Evolutionary conservation across 352 stramenopile genomes (phyloP).

Genomic region (Globisporangium cederbergense): DNA sequence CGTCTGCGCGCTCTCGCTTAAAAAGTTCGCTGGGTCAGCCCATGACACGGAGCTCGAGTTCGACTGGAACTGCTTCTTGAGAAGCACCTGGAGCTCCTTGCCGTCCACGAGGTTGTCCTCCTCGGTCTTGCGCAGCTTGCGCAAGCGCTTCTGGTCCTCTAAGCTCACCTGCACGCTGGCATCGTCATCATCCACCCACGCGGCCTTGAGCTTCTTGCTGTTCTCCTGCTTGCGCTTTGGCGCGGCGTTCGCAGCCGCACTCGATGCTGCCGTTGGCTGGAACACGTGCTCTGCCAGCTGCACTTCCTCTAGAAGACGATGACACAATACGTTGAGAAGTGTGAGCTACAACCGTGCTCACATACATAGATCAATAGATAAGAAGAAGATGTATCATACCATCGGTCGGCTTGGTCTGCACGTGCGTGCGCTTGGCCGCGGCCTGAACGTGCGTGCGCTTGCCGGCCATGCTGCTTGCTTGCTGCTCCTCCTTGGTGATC

Average conservation of each 20-base stretch:
- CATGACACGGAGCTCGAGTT: slow-evolving; percentile 53
- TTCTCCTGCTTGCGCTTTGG: slow-evolving; percentile 33
- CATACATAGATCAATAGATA: neutral
- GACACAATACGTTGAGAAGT: neutral
- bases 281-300: slow-evolving; percentile 58
- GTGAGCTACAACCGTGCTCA: neutral
- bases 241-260: neutral
- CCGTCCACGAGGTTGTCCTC: slow-evolving; percentile 64
- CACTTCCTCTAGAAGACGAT: slow-evolving; percentile 36
- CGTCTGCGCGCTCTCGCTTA: slow-evolving; percentile 25
- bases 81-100: slow-evolving; percentile 67
- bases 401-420: slow-evolving; percentile 12
- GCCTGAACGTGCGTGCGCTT: slow-evolving; percentile 6
- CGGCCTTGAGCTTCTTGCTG: slow-evolving; percentile 34
- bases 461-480: neutral
- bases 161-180: slow-evolving; percentile 68
- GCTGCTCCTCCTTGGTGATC: neutral
- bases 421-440: slow-evolving; percentile 11
- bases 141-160: slow-evolving; percentile 58
- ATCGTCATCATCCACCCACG: slow-evolving; percentile 89
- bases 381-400: slow-evolving; percentile 1
- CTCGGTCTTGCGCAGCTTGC: slow-evolving; percentile 82
- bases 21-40: slow-evolving; percentile 72
- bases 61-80: slow-evolving; percentile 82
- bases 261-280: slow-evolving; percentile 25